Base-by-base conservation (phyloP, 768 basidiomycete genomes). In the Termitomyces eurrhizus region DNA sequence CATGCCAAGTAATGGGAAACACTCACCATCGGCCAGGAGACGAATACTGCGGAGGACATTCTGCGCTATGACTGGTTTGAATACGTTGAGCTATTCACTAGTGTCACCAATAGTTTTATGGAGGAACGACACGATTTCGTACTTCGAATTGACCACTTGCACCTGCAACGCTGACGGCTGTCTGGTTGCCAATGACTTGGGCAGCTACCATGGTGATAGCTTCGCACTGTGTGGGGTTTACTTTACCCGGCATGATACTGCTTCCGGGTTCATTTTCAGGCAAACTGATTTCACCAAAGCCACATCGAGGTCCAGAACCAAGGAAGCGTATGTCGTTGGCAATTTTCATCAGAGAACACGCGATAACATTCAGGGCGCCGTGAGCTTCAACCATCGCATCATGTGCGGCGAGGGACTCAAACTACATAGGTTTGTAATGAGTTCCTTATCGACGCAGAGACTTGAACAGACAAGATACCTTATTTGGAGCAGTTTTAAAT, bases 191-290 rank as follows among this genome's bases (percentile, higher is more conserved):
- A 75, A 98, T 96, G 5, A 98, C 96, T 74, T 98, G 97, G 0
- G 96, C 95, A 45, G 94, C 93, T 26, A 98, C 94, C 97, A 98
- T 98, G 11, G 97, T 98, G 62, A 98, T 75, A 8, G 97, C 97
- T 76, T 99, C 97, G 67, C 97, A 98, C 72, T 99, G 97, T 5
- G 97, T 99, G 12, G 97, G 97, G 77, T 99, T 99, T 61, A 99
- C 97, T 78, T 99, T 98, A 62, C 97, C 97, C 7, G 95, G 97
- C 97, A 99, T 99, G 77, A 99, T 98, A 60, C 93, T 96, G 69
- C 93, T 95, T 51, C 97, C 97, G 48, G 97, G 97, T 76, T 99
- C 97, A 73, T 99, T 99, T 77, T 98, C 97, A 12, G 97, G 97
- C 54, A 98, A 77, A 67, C 83, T 87, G 44, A 99, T 79, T 76